Evolutionary conservation across 805 yeast species (phyloP), one percentile per base, ranked within the genome.

Genomic region (Alloascoidea africana): DNA sequence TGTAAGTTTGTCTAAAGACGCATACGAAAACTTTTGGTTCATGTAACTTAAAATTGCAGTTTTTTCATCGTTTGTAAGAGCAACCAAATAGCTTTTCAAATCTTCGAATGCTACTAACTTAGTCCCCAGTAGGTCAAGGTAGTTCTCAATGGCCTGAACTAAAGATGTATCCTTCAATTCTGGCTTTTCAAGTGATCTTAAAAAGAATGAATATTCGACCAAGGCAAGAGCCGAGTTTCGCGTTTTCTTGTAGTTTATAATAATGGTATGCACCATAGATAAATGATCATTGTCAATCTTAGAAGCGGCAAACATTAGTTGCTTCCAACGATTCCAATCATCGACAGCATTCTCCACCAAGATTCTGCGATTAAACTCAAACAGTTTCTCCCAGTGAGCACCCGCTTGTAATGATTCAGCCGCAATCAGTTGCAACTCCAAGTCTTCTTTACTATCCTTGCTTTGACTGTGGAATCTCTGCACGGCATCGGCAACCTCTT

Each of bases 241-340:
- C 0, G 80, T 58, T 8, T 53, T 48, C 16, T 56, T 52, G 6
- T 43, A 46, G 16, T 52, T 42, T 1, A 42, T 18, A 11, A 70
- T 52, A n/a, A 59, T 44, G 2, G 44, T 33, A 1, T 43, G 11
- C 1, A 68, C 53, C 2, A 60, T 64, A 6, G 55, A 55, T 2
- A 56, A 23, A 8, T 23, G 8, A 23, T 23, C 36, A 38, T 54
- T 46, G 8, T 48, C 55, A 16, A 66, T 44, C 17, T 63, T 46
- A 14, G 50, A 46, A 0, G 66, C 63, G 2, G 86, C 58, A 34
- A 61, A 56, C 15, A 72, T 63, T 36, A 69, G 54, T 14, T 62
- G 58, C 44, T 73, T 69, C 83, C 93, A 84, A 30, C 85, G 72
- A 40, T 71, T 69, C 63, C 73, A 87, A 52, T 86, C 94, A 53